Evolutionary conservation across 805 yeast genomes (phyloP).

Genomic region (Cyberlindnera misumaiensis): DNA sequence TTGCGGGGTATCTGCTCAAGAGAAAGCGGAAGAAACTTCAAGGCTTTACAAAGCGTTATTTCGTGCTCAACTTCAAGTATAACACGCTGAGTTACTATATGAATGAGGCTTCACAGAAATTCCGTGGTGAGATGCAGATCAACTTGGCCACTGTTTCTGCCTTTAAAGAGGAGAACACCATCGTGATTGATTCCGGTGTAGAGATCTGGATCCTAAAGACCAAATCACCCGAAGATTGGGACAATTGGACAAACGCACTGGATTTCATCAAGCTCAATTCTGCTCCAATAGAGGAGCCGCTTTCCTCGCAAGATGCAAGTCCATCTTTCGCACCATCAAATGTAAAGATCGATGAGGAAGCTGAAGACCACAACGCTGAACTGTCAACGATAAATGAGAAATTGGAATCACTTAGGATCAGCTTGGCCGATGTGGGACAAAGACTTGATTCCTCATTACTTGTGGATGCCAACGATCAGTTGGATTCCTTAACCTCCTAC

Average conservation of each 20-base stretch:
- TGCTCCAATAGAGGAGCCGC: conserved; percentile 1
- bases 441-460: background rate
- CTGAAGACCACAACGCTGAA: background rate
- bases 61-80: conserved; percentile 72
- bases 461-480: conserved; percentile 1
- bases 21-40: conserved; percentile 78
- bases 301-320: background rate
- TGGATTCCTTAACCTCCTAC: conserved; percentile 4
- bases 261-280: conserved; percentile 30
- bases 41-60: conserved; percentile 81
- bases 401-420: conserved; percentile 2
- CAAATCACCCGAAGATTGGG: conserved; percentile 54
- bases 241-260: conserved; percentile 77
- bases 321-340: conserved; percentile 4
- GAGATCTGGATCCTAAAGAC: conserved; percentile 90
- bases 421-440: background rate
- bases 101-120: conserved; percentile 60
- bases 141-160: conserved; percentile 79
- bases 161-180: conserved; percentile 54
- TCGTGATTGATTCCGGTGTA: conserved; percentile 88
- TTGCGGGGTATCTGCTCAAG: conserved; percentile 76
- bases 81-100: conserved; percentile 79
- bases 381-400: conserved; percentile 2
- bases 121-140: conserved; percentile 90
- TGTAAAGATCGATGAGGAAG: background rate